Base-by-base conservation (phyloP, 805 yeast genomes). In the Lachancea sp. region DNA sequence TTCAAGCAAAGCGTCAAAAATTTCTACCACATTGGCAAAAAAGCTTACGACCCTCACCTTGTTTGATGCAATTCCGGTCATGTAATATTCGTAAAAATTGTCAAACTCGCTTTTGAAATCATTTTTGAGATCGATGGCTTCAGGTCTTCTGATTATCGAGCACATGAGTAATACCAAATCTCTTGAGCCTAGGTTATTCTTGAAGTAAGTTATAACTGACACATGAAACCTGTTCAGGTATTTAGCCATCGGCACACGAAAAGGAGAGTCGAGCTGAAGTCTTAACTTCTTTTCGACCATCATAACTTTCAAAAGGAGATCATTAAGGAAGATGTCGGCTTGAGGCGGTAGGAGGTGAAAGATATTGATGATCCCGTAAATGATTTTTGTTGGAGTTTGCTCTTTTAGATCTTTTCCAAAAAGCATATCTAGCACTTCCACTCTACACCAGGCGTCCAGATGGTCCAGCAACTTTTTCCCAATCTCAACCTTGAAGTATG, bases 401-500 rank as follows among this genome's bases (percentile, higher is more conserved):
- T 79, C 82, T 27, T 78, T 83, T 46, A 95, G 74, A 48, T 85
- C 95, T 53, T 82, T 87, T 4, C 82, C 81, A 0, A 96, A 82
- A 36, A 86, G 76, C 50, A 81, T 78, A 45, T 88, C 80, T 33
- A 95, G 64, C 1, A 85, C 77, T 25, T 78, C 77, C 2, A 93
- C 87, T 55, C 86, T 90, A 0, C 97, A 95, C 95, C 96, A 90
- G 0, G 97, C 96, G 77, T 82, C 84, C 52, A 93, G 71, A 65
- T 93, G 99, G 59, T 93, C 98, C 27, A 95, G 73, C 42, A 93
- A 68, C 57, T 93, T 93, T 41, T 89, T 77, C 27, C 99, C 99
- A 53, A 93, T 91, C 62, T 93, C 99, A 16, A 95, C 97, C 61
- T 95, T 85, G 72, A 93, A 93, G 58, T 93, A 91, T 3, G 95